Evolutionary conservation across 1,284 basidiomycete genomes (phyloP), one percentile per base, ranked within the genome.

Genomic region (Ustilago tritici): DNA sequence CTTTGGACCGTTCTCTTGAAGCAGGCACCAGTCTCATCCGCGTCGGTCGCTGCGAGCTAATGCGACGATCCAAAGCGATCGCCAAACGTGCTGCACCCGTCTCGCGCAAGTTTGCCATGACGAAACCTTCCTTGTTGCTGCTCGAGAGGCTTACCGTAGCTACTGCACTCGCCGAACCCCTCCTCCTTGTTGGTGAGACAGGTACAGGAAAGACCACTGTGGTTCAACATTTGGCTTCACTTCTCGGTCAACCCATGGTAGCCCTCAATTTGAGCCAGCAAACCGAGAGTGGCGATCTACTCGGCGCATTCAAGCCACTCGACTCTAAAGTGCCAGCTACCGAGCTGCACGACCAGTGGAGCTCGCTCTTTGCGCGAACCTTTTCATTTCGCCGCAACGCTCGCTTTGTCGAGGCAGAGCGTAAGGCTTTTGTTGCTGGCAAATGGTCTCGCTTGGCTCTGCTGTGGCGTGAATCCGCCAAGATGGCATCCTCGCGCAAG

Each of bases 141-240:
- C 89, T 98, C 28, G 93, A 95, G 46, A 91, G 93, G 32, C 91
- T 99, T 52, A 91, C 92, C 0, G 92, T 91, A 12, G 90, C 92
- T 0, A 89, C 95, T 38, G 89, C 91, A 0, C 88, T 93, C 41
- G 87, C 88, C 15, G 97, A 99, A 85, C 95, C 97, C 0, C 89
- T 96, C 1, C 89, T 99, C 2, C 90, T 99, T 23, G 95, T 96
- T 0, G 97, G 97, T 62, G 97, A 99, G 88, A 99, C 97, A 0
- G 97, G 97, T 49, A 99, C 97, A 0, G 97, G 97, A 41, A 99
- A 99, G 88, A 99, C 97, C 2, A 97, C 95, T 52, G 90, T 92
- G 3, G 91, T 99, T 19, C 94, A 95, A 28, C 92, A 97, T 79
- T 89, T 99, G 28, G 93, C 97, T 19, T 89, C 91, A 4, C 87